Conservation (phyloP, 495 filamentous ascomycete genomes). For the Aspergillus indologenus region DNA sequence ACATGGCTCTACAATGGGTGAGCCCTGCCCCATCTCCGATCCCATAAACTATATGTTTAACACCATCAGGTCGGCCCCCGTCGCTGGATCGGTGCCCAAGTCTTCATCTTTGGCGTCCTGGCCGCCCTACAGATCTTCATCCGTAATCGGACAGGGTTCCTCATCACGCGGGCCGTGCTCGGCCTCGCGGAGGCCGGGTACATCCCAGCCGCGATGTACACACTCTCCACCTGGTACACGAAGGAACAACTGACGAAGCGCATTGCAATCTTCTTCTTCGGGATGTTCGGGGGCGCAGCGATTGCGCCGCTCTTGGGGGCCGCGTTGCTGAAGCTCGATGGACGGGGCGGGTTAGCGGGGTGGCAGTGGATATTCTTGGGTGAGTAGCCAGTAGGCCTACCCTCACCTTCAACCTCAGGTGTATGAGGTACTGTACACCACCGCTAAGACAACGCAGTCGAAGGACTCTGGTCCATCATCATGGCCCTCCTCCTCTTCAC, state of each 20-base stretch:
- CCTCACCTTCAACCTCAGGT: too few species aligned
- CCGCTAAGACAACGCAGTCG: too few species aligned
- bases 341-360: slow-evolving; percentile 43
- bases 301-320: slow-evolving; percentile 45
- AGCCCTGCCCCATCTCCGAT: neutral
- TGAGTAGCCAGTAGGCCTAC: too few species aligned
- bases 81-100: slow-evolving; percentile 49
- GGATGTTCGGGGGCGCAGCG: slow-evolving; percentile 47
- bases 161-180: slow-evolving; percentile 44
- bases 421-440: too few species aligned
- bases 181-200: slow-evolving; percentile 55
- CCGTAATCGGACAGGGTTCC: slow-evolving; percentile 40
- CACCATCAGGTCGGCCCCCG: slow-evolving; percentile 41
- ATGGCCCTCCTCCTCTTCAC: slow-evolving; percentile 33
- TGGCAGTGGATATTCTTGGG: slow-evolving; percentile 60
- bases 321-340: slow-evolving; percentile 45
- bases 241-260: slow-evolving; percentile 46
- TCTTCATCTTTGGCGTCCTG: slow-evolving; percentile 51
- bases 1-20: slow-evolving; percentile 37
- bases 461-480: slow-evolving; percentile 47
- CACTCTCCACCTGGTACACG: slow-evolving; percentile 57
- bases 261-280: slow-evolving; percentile 52
- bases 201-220: slow-evolving; percentile 55
- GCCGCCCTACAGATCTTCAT: slow-evolving; percentile 52
- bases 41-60: too few species aligned